A percentile compares a stretch with the other conserved stretches of the same genome.
Conservation (phyloP, 2,329 filamentous ascomycete species). For the Huntiella savannae region DNA sequence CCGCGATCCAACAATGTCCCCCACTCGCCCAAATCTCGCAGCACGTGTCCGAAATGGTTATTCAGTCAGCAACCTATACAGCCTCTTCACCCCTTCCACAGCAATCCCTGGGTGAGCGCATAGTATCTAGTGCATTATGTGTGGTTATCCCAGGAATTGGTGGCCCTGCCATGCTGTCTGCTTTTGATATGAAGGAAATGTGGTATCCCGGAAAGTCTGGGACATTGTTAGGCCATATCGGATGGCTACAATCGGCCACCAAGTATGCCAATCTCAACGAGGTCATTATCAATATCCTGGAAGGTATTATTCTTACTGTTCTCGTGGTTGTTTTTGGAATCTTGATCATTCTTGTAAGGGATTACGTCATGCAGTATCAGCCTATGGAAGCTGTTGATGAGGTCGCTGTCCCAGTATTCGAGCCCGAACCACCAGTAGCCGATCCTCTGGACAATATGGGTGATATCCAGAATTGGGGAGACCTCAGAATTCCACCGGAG, state of each 20-base stretch:
- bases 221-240: slow-evolving; percentile 37
- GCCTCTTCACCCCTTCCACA: background rate
- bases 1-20: background rate
- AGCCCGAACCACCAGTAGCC: background rate
- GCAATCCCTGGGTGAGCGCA: too few species aligned
- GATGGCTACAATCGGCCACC: slow-evolving; percentile 42
- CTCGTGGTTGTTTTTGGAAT: slow-evolving; percentile 88
- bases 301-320: slow-evolving; percentile 86
- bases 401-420: background rate
- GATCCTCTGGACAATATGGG: background rate
- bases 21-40: slow-evolving; percentile 7
- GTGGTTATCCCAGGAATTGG: too few species aligned
- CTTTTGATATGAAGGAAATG: too few species aligned
- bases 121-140: too few species aligned
- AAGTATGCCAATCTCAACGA: slow-evolving; percentile 55
- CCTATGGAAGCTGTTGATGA: slow-evolving; percentile 57
- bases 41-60: slow-evolving; percentile 5
- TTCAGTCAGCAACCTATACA: slow-evolving; percentile 2
- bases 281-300: slow-evolving; percentile 61
- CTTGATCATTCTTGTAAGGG: slow-evolving; percentile 84
- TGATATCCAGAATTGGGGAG: slow-evolving; percentile 16
- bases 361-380: slow-evolving; percentile 97
- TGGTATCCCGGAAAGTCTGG: slow-evolving; percentile 13
- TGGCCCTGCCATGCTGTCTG: background rate
- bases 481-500: too few species aligned